Conservation (phyloP, 371 early-diverging fungal species). For the Circinella minor region DNA sequence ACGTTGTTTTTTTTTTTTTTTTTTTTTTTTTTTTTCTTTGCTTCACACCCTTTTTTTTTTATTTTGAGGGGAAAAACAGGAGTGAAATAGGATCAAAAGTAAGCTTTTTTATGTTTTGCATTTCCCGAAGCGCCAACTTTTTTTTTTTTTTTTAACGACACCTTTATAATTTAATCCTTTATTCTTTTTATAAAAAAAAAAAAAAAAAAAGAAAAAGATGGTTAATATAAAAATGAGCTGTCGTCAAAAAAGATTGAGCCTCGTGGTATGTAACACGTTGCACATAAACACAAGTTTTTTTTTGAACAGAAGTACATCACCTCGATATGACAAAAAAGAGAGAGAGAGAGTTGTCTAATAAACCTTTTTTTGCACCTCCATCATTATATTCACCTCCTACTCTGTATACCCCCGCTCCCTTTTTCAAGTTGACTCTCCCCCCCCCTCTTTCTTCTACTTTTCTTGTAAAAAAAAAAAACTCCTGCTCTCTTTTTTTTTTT, state of each 20-base stretch:
- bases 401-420: background rate
- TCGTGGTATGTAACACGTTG: constrained; percentile 14
- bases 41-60: background rate
- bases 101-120: background rate
- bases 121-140: background rate
- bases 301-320: background rate
- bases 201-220: background rate
- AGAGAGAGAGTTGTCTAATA: too few species aligned
- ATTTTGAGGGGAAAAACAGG: background rate
- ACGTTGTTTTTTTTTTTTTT: too few species aligned
- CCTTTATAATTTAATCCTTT: too few species aligned
- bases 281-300: constrained; percentile 1
- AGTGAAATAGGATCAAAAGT: background rate
- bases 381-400: too few species aligned
- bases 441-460: too few species aligned
- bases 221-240: too few species aligned
- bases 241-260: background rate
- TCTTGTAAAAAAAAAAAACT: background rate
- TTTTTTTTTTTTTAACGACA: background rate
- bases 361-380: too few species aligned
- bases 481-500: constrained; percentile 6
- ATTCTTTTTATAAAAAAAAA: background rate
- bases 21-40: too few species aligned
- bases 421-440: background rate
- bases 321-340: too few species aligned